Base-by-base conservation (phyloP, 495 filamentous ascomycete species). In the Aspergillus nidulans region DNA sequence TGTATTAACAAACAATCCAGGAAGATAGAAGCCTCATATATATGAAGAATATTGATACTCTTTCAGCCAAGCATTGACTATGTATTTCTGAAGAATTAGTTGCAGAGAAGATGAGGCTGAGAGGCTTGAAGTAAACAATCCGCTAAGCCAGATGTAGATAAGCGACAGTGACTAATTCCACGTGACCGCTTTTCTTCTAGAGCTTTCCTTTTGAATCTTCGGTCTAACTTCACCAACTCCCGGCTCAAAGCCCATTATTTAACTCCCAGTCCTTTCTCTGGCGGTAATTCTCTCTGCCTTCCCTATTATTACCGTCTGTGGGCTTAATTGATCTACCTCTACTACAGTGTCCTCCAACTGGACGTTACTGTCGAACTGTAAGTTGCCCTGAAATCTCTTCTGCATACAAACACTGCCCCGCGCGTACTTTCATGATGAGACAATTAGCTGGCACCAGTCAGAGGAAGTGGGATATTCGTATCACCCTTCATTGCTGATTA, bases 391-490 rank as follows among this genome's bases (percentile, higher is more conserved):
- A 34, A 36, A 28, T 40, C 59, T 53, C 40, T 39, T 28, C 56
- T 25, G 44, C 43, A 47, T 40, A 18, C 55, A 49, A 52, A 42
- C 15, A 6, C 30, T 46, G 47, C 50, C 42, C 44, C 48, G 9
- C 43, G 25, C 15, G 25, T 47, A n/a, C 20, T 43, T 16, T 49
- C 50, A 77, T 77, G 74, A 77, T 74, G 74, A 77, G 62, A 77
- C 56, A 53, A 55, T 56, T 66, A 76, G 74, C 74, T 77, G 74
- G 74, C 74, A 77, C 74, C 74, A 77, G 74, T 77, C 74, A 70
- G 68, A 76, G 49, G 66, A 57, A 59, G 68, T 65, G 63, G 59
- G 16, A 36, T 56, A 51, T 58, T 50, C 59, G 55, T 59, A 55
- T 60, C 62, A 51, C 51, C 55, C 53, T 58, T 63, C 53, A 53